Base-by-base conservation (phyloP, 495 filamentous ascomycete genomes). In the Poronia punctata region DNA sequence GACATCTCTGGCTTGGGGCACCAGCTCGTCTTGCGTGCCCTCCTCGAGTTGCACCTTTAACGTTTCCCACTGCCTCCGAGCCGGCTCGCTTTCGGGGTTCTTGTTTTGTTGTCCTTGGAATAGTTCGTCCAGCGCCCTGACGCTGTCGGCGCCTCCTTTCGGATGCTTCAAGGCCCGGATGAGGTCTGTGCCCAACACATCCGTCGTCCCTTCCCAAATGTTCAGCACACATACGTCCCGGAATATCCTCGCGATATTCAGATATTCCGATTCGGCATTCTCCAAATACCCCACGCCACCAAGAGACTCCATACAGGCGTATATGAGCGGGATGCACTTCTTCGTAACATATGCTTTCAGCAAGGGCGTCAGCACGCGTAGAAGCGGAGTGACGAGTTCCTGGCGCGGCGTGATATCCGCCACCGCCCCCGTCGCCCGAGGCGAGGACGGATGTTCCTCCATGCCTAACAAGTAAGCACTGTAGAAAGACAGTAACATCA, bases 131-230 rank as follows among this genome's bases (percentile, higher is more conserved):
- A 44, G 33, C 8, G 41, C 43, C 26, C 14, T 28, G 9, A 45
- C 31, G 15, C 43, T 39, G n/a, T 39, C 35, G 2, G 27, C 4
- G 14, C 43, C 43, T 18, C 16, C 27, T 12, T 35, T 45, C 8
- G 35, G 34, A 30, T 52, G 44, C 17, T 35, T 48, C 3, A 52
- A 27, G 2, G 46, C 71, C 2, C 72, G 58, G 32, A 79, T 61
- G 15, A 74, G 55, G 44, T 84, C 80, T 16, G 65, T 74, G 6
- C 71, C 71, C 14, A 85, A 56, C 1, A 84, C 76, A 47, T 80
- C 76, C 4, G 74, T 80, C 2, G 82, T 84, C 1, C 82, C 80
- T 47, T 84, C 82, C 81, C 80, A 84, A 41, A 83, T 84, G 17
- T 67, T 69, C 24, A 79, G 67, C 8, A 81, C 78, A 3, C 68